Percentiles rank a stretch among this genome's conserved stretches.
These are phyloP conservation scores for Bothriochloa decipiens DNA, from an alignment of 176 grass and related monocot genomes.

Conservation along the genomic window DNA sequence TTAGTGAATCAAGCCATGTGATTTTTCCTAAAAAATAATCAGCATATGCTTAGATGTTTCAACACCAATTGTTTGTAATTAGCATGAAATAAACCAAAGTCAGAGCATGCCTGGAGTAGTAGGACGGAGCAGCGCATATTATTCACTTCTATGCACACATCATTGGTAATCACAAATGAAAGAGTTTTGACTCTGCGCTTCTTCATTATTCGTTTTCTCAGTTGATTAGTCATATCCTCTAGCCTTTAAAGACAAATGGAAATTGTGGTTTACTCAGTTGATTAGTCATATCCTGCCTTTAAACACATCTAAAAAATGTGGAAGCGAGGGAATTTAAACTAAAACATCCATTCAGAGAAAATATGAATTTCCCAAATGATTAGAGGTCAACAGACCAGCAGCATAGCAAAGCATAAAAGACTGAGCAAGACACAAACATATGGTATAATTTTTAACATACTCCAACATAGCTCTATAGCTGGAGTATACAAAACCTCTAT, in stretches of 20 bases:
- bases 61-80: constrained; percentile 11
- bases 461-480: neutral
- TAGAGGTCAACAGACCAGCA: neutral
- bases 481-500: constrained; percentile 5
- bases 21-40: constrained; percentile 59
- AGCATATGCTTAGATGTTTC: constrained; percentile 18
- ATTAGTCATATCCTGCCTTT: constrained; percentile 81
- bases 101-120: constrained; percentile 66
- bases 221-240: constrained; percentile 81
- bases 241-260: constrained; percentile 62
- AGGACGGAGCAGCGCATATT: constrained; percentile 75
- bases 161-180: constrained; percentile 76
- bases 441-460: neutral
- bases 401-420: constrained; percentile 17
- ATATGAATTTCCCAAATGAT: constrained; percentile 15
- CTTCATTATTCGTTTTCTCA: constrained; percentile 91
- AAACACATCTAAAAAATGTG: constrained; percentile 27
- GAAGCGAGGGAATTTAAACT: neutral
- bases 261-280: constrained; percentile 65
- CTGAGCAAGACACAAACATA: neutral
- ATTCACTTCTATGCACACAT: constrained; percentile 89
- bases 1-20: constrained; percentile 92
- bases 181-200: constrained; percentile 92
- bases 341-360: neutral
- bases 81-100: constrained; percentile 34